Evolutionary conservation across 148 eudicot species (phyloP).

Genomic region (Cornus suecica): DNA sequence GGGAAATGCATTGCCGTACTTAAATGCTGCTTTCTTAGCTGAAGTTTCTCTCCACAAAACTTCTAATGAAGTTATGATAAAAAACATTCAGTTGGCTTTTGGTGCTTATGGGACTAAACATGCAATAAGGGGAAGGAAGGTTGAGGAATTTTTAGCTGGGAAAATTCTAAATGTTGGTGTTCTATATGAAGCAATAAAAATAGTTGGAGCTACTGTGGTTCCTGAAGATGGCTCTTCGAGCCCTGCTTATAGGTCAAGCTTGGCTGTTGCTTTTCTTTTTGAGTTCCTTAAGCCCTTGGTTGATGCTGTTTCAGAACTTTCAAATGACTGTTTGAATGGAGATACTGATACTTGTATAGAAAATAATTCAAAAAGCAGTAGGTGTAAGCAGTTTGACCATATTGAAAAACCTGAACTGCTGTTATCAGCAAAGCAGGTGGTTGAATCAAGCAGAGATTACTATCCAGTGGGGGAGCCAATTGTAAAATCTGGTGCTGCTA

Average conservation of each 20-base stretch:
- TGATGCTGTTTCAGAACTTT: slow-evolving; percentile 16
- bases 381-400: not conserved
- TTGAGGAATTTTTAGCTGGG: slow-evolving; percentile 60
- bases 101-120: slow-evolving; percentile 78
- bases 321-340: slow-evolving; percentile 24
- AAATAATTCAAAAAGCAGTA: slow-evolving; percentile 2
- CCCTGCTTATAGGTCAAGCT: slow-evolving; percentile 63
- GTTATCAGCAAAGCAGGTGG: slow-evolving; percentile 66
- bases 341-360: slow-evolving; percentile 16
- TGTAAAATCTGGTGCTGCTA: slow-evolving; percentile 65
- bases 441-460: slow-evolving; percentile 47
- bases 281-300: slow-evolving; percentile 53
- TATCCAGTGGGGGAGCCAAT: slow-evolving; percentile 84
- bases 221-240: slow-evolving; percentile 59
- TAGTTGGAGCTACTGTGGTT: slow-evolving; percentile 46
- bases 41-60: slow-evolving; percentile 32
- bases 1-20: slow-evolving; percentile 79
- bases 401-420: slow-evolving; percentile 20
- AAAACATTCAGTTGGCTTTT: slow-evolving; percentile 57
- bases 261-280: slow-evolving; percentile 76
- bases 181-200: slow-evolving; percentile 51
- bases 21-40: slow-evolving; percentile 88
- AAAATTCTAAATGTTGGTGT: slow-evolving; percentile 37
- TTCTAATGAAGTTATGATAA: slow-evolving; percentile 33
- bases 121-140: slow-evolving; percentile 65